These are phyloP conservation scores for Clitoria ternatea DNA, from an alignment of 306 rosid genomes.

Conservation along the genomic window DNA sequence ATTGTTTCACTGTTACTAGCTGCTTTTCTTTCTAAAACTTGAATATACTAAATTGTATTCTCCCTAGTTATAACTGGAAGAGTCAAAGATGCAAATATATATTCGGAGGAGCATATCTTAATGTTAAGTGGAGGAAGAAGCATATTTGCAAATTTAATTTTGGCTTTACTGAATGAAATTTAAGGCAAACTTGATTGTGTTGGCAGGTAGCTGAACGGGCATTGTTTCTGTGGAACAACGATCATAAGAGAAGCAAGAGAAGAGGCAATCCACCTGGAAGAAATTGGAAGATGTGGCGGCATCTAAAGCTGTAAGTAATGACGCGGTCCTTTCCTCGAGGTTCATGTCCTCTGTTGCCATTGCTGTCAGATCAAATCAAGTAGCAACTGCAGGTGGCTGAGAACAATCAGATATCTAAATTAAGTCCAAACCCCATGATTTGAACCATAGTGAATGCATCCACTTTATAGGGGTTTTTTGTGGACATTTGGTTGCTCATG, in stretches of 20 bases:
- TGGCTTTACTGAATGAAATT: neutral
- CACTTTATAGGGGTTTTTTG: constrained; percentile 4
- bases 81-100: neutral
- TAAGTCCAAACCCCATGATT: neutral
- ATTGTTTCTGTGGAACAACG: constrained; percentile 62
- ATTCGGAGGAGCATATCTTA: neutral
- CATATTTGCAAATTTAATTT: neutral
- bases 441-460: constrained; percentile 12
- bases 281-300: constrained; percentile 51
- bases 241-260: constrained; percentile 51
- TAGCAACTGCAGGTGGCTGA: constrained; percentile 21
- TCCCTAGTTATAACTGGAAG: neutral
- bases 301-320: constrained; percentile 41
- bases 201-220: constrained; percentile 67
- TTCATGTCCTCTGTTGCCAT: constrained; percentile 36
- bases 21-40: neutral
- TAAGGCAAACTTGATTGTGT: constrained; percentile 9
- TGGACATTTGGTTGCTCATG: constrained; percentile 20
- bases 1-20: neutral
- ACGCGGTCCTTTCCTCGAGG: constrained; percentile 42
- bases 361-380: constrained; percentile 27
- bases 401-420: too few relatives aligned
- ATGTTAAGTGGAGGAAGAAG: neutral
- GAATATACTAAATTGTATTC: neutral
- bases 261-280: constrained; percentile 52